These are phyloP conservation scores for Erigeron canadensis DNA, from an alignment of 129 eudicot species.

Conservation along the genomic window DNA sequence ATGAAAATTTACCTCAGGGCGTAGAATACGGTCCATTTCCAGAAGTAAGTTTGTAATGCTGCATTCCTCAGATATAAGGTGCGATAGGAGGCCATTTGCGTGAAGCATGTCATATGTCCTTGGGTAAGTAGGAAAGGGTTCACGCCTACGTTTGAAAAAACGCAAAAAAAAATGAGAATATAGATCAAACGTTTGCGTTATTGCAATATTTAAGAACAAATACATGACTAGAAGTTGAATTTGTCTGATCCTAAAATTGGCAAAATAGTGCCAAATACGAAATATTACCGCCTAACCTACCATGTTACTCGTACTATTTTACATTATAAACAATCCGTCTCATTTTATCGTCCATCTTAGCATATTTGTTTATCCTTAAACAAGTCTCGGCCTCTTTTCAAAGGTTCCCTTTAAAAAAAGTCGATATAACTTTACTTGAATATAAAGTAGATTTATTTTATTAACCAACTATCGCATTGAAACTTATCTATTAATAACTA, in stretches of 20 bases:
- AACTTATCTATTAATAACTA: too few relatives aligned
- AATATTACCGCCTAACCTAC: not conserved
- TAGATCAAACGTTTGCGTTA: not conserved
- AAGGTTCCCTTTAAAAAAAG: too few relatives aligned
- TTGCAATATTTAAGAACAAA: constrained; percentile 5
- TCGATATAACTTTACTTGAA: too few relatives aligned
- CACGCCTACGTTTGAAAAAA: constrained; percentile 51
- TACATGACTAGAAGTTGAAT: not conserved
- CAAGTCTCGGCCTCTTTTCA: too few relatives aligned
- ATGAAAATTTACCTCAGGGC: constrained; percentile 68
- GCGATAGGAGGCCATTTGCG: constrained; percentile 82
- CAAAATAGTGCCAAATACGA: not conserved
- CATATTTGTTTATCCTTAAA: too few relatives aligned
- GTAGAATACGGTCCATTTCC: constrained; percentile 93
- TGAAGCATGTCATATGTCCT: constrained; percentile 95
- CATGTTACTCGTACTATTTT: not conserved
- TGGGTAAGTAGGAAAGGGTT: constrained; percentile 95
- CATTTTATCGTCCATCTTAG: too few relatives aligned
- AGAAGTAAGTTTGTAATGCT: constrained; percentile 57
- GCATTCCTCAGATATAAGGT: constrained; percentile 54
- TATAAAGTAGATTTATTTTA: too few relatives aligned
- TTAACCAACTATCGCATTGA: too few relatives aligned
- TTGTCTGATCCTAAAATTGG: not conserved
- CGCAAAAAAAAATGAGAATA: not conserved
- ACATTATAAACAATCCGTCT: too few relatives aligned